Percentiles rank a stretch among this genome's conserved stretches.
Evolutionary conservation across 768 basidiomycete species (phyloP).

Genomic region (Tylopilus intermedius): DNA sequence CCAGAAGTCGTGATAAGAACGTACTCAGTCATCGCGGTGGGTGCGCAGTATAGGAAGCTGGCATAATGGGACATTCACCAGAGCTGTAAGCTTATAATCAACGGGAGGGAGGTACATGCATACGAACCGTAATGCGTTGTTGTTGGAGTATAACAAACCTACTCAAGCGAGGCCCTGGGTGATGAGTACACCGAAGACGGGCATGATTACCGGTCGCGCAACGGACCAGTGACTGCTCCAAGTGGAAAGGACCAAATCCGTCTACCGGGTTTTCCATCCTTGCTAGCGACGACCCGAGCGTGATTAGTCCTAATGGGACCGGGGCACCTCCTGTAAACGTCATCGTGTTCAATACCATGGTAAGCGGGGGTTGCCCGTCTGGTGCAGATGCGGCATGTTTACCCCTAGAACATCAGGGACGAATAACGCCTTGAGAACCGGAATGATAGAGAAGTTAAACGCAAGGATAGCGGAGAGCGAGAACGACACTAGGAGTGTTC

Average conservation of each 20-base stretch:
- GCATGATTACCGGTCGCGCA: constrained; percentile 52
- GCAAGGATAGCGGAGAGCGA: constrained; percentile 51
- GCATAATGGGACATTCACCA: background rate
- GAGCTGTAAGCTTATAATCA: background rate
- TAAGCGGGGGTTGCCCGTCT: constrained; percentile 63
- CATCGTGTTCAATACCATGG: constrained; percentile 53
- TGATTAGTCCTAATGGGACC: constrained; percentile 59
- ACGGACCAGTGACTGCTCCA: constrained; percentile 54
- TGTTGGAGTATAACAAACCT: constrained; percentile 44
- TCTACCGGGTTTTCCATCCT: constrained; percentile 46
- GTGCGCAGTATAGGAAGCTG: constrained; percentile 57
- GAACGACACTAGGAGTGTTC: constrained; percentile 40
- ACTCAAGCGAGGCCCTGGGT: constrained; percentile 43
- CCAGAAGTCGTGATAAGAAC: background rate
- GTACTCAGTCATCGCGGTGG: constrained; percentile 55
- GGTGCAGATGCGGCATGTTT: constrained; percentile 48
- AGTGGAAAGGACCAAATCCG: constrained; percentile 46
- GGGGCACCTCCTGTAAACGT: constrained; percentile 59
- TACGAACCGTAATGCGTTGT: constrained; percentile 60
- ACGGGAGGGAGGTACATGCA: constrained; percentile 41
- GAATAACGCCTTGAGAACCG: constrained; percentile 58
- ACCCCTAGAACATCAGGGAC: constrained; percentile 39
- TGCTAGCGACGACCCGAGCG: constrained; percentile 60
- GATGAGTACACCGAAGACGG: constrained; percentile 57
- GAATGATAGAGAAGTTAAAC: constrained; percentile 53